phyloP scores from a whole-genome alignment of 2,329 filamentous ascomycete genomes.

The Paracoccidioides brasiliensis region DNA sequence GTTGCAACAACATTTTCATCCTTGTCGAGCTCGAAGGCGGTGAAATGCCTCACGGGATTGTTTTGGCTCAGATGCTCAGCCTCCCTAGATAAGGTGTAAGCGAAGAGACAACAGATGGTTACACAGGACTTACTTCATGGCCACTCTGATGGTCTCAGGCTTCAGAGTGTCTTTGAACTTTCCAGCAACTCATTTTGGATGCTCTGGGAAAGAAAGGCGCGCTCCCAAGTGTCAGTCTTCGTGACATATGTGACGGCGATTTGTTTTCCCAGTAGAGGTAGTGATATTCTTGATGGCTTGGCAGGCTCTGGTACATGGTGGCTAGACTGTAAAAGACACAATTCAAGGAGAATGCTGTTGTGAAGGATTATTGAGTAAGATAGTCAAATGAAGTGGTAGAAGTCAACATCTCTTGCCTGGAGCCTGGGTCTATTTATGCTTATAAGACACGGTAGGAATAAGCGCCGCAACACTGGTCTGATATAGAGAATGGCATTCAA shows the following conservation, averaged over 20 bases:
- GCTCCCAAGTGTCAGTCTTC: conserved; percentile 2
- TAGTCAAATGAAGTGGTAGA: not conserved
- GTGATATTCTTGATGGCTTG: conserved; percentile 4
- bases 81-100: conserved; percentile 2
- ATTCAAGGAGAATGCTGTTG: not conserved
- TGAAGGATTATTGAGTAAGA: not conserved
- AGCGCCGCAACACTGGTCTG: not conserved
- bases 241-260: conserved; percentile 2
- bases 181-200: conserved; percentile 3
- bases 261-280: conserved; percentile 1
- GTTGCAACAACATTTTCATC: conserved; percentile 2
- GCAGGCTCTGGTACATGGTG: conserved; percentile 2
- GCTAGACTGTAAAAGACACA: not conserved
- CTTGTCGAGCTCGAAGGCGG: conserved; percentile 1
- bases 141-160: conserved; percentile 3
- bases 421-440: not conserved
- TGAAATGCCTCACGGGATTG: conserved; percentile 2
- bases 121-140: conserved; percentile 3
- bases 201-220: conserved; percentile 1
- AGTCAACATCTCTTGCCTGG: not conserved
- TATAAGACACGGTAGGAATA: not conserved
- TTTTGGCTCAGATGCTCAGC: conserved; percentile 3
- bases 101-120: not conserved
- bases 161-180: conserved; percentile 4
- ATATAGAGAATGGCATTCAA: not conserved